phyloP scores from a whole-genome alignment of 2,329 filamentous ascomycete species.

The Cyclaneusma minus region DNA sequence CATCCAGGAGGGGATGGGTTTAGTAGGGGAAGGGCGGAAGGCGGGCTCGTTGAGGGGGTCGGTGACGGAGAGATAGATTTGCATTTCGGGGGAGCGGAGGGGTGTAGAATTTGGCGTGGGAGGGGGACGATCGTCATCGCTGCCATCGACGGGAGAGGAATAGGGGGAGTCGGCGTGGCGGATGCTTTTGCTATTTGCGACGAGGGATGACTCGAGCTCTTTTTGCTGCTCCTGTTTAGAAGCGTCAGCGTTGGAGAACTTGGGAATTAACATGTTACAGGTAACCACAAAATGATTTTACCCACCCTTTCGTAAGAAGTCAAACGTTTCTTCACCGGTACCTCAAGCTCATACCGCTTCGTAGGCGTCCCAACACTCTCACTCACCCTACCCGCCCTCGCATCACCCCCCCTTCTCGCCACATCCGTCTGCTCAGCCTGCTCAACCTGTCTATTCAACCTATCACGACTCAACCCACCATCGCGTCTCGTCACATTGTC shows the following conservation, averaged over 20 bases:
- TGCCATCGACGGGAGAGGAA: slow-evolving; percentile 1
- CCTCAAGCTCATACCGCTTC: too few relatives aligned
- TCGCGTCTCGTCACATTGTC: slow-evolving; percentile 27
- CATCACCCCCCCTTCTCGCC: slow-evolving; percentile 16
- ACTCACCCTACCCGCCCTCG: slow-evolving; percentile 5
- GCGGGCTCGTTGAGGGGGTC: slow-evolving; percentile 30
- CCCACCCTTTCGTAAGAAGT: too few relatives aligned
- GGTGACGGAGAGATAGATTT: slow-evolving; percentile 32
- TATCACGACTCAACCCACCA: slow-evolving; percentile 27
- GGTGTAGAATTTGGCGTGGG: background rate
- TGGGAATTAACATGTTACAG: too few relatives aligned
- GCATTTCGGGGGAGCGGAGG: background rate
- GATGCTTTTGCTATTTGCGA: too few relatives aligned
- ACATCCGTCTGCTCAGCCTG: too few relatives aligned
- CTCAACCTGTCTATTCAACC: too few relatives aligned
- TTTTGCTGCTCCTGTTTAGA: too few relatives aligned
- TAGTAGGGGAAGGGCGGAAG: slow-evolving; percentile 32
- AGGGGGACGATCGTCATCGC: background rate
- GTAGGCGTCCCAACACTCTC: too few relatives aligned
- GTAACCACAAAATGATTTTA: too few relatives aligned
- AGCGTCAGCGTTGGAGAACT: too few relatives aligned
- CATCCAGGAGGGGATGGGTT: slow-evolving; percentile 30
- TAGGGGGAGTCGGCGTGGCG: background rate
- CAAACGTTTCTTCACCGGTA: too few relatives aligned
- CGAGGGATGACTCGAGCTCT: too few relatives aligned